phyloP scores from a whole-genome alignment of 345 rosid genomes.

The Theobroma cacao region DNA sequence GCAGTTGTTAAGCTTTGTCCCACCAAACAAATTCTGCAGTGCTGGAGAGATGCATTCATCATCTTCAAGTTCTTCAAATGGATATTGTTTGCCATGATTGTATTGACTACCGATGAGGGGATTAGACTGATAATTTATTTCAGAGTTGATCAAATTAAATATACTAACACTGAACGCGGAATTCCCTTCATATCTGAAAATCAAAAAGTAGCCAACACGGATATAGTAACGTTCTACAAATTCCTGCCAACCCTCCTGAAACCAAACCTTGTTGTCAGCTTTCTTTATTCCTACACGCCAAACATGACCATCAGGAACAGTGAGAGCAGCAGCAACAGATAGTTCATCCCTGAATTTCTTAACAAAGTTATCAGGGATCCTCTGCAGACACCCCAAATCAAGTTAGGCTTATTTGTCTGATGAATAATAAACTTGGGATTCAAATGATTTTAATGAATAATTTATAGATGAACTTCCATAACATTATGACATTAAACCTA shows the following conservation, averaged over 20 bases:
- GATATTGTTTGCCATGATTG: slow-evolving; percentile 53
- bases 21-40: slow-evolving; percentile 52
- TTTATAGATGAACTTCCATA: neutral
- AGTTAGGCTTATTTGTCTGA: slow-evolving; percentile 12
- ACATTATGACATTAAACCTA: slow-evolving; percentile 1
- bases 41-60: slow-evolving; percentile 48
- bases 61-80: slow-evolving; percentile 74
- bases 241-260: slow-evolving; percentile 81
- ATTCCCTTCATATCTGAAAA: slow-evolving; percentile 84
- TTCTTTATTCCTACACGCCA: slow-evolving; percentile 76
- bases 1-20: slow-evolving; percentile 32
- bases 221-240: slow-evolving; percentile 74
- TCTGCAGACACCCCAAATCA: slow-evolving; percentile 49
- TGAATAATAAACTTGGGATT: neutral
- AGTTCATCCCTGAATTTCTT: slow-evolving; percentile 76
- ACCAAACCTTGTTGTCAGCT: slow-evolving; percentile 71
- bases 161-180: slow-evolving; percentile 73
- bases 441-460: neutral
- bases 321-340: slow-evolving; percentile 59
- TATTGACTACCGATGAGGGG: slow-evolving; percentile 26
- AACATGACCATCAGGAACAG: slow-evolving; percentile 72
- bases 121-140: slow-evolving; percentile 62
- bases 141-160: slow-evolving; percentile 65
- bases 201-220: slow-evolving; percentile 68
- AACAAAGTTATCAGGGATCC: slow-evolving; percentile 78